Base-by-base conservation (phyloP, 2,329 filamentous ascomycete genomes). In the Hymenoscyphus fraxineus region DNA sequence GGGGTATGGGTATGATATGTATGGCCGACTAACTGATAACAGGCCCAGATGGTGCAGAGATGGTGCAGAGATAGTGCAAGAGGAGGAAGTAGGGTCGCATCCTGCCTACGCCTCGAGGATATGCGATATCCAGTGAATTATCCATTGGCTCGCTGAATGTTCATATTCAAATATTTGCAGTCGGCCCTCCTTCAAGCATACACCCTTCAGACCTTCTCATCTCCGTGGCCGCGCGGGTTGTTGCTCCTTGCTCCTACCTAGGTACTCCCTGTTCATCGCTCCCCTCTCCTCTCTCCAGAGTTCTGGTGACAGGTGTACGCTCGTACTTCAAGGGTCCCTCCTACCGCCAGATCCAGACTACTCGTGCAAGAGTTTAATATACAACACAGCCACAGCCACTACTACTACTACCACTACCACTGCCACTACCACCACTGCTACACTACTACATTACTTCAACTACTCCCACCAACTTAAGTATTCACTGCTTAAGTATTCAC, bases 141-240 rank as follows among this genome's bases (percentile, higher is more conserved):
- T 54, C 47, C 47, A 54, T 54, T 54, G 47, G 47, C 6, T 15
- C 47, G 22, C 22, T 19, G 22, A 54, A 22, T 19, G 13, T 5
- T 54, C 12, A 54, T 12, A 27, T 5, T 35, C 35, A n/a, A 22
- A 54, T 12, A 22, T 54, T 27, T 4, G 19, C 47, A 19, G 22
- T 19, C 19, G 12, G 22, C 22, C 44, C 22, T 27, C 19, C 3
- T 44, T 22, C 44, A 51, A 22, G 44, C 44, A 44, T 47, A 47
- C 19, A 19, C 19, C 44, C 47, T 54, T 27, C 27, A 27, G 27
- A 27, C 27, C 27, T 54, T 12, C 22, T 27, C n/a, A 54, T 54
- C 47, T 54, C 47, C 47, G 47, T 54, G 47, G 22, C 47, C 47
- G 47, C 47, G 19, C 47, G 47, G 47, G 47, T 54, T 22, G 22